Conservation (phyloP, 202 grass and related monocot species). For the Dendrocalamus latiflorus region DNA sequence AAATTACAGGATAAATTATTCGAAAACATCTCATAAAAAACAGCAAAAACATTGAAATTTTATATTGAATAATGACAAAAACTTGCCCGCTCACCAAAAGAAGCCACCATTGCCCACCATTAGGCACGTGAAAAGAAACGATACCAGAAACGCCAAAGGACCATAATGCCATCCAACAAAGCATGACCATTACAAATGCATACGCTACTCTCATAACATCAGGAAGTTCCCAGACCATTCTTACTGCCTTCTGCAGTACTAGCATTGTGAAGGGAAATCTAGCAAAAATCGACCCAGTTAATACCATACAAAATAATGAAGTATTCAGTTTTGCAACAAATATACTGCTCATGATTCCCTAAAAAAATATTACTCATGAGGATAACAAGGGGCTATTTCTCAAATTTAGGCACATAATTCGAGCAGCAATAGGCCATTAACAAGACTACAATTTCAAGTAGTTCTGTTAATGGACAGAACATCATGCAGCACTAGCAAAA, state of each 20-base stretch:
- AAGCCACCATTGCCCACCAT: constrained; percentile 91
- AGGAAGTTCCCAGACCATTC: constrained; percentile 79
- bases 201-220: constrained; percentile 75
- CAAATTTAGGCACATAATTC: background rate
- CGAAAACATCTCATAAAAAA: background rate
- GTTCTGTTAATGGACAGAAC: background rate
- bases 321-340: constrained; percentile 6
- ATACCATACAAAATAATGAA: constrained; percentile 14
- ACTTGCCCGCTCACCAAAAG: constrained; percentile 99
- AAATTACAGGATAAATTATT: constrained; percentile 18
- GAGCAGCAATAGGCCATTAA: background rate
- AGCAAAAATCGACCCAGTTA: constrained; percentile 29
- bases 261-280: constrained; percentile 99
- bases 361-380: background rate
- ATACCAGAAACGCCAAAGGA: constrained; percentile 86
- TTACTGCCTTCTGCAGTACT: constrained; percentile 87
- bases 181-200: constrained; percentile 79
- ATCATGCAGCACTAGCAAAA: background rate
- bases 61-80: constrained; percentile 40
- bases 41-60: background rate
- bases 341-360: background rate
- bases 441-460: background rate
- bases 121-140: constrained; percentile 71
- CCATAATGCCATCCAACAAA: constrained; percentile 94
- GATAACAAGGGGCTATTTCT: background rate